A percentile compares a stretch with the other conserved stretches of the same genome.
Evolutionary conservation across 345 rosid genomes (phyloP).

Genomic region (Salix brachista): DNA sequence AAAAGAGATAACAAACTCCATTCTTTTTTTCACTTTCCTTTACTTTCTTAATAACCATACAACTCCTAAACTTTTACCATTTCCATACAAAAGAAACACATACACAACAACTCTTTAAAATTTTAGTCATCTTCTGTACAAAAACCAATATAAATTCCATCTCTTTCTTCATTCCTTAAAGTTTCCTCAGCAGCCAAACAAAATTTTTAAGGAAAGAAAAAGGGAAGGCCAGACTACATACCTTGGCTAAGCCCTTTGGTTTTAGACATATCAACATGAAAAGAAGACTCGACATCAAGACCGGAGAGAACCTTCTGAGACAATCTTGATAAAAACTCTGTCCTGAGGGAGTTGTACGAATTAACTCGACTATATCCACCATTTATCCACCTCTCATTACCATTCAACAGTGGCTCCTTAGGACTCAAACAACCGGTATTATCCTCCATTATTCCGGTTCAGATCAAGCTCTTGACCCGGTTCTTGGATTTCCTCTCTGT

Average conservation of each 20-base stretch:
- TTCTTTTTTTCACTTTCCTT: not conserved
- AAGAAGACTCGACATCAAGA: conserved; percentile 52
- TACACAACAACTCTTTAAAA: not conserved
- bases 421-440: conserved; percentile 1
- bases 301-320: conserved; percentile 58
- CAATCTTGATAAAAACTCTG: conserved; percentile 51
- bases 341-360: conserved; percentile 40
- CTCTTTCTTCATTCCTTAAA: not conserved
- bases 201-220: not conserved
- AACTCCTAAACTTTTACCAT: not conserved
- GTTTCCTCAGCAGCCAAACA: not conserved
- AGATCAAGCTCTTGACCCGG: not conserved
- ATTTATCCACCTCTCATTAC: conserved; percentile 5
- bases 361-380: conserved; percentile 23
- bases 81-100: not conserved
- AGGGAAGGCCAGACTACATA: conserved; percentile 5
- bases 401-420: conserved; percentile 30
- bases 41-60: not conserved
- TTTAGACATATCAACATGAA: conserved; percentile 47
- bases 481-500: not conserved
- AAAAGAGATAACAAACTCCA: not conserved
- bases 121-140: not conserved
- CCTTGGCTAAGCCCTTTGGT: conserved; percentile 48
- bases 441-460: conserved; percentile 12
- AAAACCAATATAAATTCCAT: not conserved